These are phyloP conservation scores for Amoebophrya sp. DNA, from an alignment of 169 alveolate genomes.

Conservation along the genomic window DNA sequence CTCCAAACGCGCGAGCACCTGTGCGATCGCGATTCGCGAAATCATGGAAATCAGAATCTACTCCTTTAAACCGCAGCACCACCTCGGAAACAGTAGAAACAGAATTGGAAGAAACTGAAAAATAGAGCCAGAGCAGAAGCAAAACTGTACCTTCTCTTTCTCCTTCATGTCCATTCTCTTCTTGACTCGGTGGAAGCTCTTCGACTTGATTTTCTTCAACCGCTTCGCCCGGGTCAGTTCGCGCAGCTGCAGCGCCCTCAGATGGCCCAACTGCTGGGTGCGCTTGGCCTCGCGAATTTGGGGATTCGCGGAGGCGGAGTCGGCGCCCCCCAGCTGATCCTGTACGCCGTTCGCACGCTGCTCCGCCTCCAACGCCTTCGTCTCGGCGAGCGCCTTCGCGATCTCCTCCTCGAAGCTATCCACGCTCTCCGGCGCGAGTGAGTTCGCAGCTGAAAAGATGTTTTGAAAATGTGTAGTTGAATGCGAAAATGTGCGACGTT, in stretches of 20 bases:
- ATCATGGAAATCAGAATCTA: too few relatives aligned
- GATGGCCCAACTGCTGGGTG: background rate
- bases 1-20: constrained; percentile 29
- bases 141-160: background rate
- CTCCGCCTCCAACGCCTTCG: background rate
- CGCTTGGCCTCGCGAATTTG: background rate
- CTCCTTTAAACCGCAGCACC: too few relatives aligned
- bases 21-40: too few relatives aligned
- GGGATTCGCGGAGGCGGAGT: too few relatives aligned
- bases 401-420: background rate
- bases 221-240: background rate
- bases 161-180: background rate
- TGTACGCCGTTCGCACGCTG: too few relatives aligned
- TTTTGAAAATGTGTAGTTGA: too few relatives aligned
- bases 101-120: too few relatives aligned
- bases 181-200: background rate
- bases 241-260: background rate
- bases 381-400: background rate
- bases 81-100: too few relatives aligned
- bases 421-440: background rate
- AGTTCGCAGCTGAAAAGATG: background rate
- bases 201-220: background rate
- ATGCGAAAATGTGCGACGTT: too few relatives aligned
- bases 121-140: background rate
- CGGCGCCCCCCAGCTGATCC: too few relatives aligned